A percentile compares a stretch with the other conserved stretches of the same genome.
These are phyloP conservation scores for Eucalyptus sp. DNA, from an alignment of 345 rosid species.

Conservation along the genomic window DNA sequence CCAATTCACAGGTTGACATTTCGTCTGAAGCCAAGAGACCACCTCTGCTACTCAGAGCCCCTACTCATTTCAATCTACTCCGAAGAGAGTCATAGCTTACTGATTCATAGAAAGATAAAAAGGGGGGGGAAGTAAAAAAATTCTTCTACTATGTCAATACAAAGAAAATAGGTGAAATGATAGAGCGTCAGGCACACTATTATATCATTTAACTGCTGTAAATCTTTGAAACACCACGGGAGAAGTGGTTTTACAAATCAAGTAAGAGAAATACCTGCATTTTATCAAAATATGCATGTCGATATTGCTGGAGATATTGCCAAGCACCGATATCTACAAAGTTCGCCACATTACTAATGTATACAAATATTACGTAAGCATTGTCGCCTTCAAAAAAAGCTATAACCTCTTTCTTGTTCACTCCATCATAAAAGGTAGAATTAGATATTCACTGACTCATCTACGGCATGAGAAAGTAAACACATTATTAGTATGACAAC, in stretches of 20 bases:
- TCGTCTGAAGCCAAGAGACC: not conserved
- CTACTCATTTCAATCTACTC: not conserved
- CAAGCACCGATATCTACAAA: constrained; percentile 85
- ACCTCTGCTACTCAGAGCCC: not conserved
- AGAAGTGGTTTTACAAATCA: not conserved
- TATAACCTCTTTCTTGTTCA: not conserved
- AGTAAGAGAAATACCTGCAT: constrained; percentile 62
- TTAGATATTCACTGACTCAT: not conserved
- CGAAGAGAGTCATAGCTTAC: not conserved
- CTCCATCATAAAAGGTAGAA: not conserved
- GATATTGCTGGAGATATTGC: constrained; percentile 66
- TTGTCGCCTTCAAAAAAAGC: not conserved
- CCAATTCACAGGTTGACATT: not conserved
- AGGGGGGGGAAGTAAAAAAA: not conserved
- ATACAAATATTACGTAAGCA: not conserved
- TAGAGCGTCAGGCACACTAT: not conserved
- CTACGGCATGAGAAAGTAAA: not conserved
- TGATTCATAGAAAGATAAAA: not conserved
- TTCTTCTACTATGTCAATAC: not conserved
- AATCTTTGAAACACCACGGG: not conserved
- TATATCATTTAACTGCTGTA: not conserved
- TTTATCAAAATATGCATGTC: constrained; percentile 88
- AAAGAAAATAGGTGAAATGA: not conserved
- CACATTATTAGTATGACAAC: not conserved
- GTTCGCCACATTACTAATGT: not conserved